Percentiles rank a stretch among this genome's conserved stretches.
phyloP scores from a whole-genome alignment of 2,329 filamentous ascomycete species.

The Microsporum audouinii region DNA sequence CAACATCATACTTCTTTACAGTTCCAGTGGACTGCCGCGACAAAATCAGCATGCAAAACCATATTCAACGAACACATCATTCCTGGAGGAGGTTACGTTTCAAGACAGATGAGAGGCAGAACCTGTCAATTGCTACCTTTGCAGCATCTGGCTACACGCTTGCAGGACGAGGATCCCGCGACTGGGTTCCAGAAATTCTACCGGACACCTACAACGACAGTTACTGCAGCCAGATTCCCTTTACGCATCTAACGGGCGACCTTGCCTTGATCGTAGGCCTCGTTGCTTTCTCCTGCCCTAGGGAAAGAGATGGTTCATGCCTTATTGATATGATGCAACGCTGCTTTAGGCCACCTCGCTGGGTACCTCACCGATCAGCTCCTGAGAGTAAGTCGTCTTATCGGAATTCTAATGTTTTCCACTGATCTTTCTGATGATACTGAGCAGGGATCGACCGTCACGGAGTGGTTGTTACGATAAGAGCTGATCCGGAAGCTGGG shows the following conservation, averaged over 20 bases:
- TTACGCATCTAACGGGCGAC: slow-evolving; percentile 14
- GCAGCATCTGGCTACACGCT: slow-evolving; percentile 9
- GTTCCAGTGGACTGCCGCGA: slow-evolving; percentile 13
- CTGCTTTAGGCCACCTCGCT: slow-evolving; percentile 14
- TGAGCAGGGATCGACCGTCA: slow-evolving; percentile 8
- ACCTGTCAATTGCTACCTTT: slow-evolving; percentile 13
- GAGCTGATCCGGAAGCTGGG: slow-evolving; percentile 4
- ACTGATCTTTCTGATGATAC: neutral
- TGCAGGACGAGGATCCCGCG: slow-evolving; percentile 12
- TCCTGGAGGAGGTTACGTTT: neutral
- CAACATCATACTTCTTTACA: slow-evolving; percentile 11
- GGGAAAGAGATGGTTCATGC: neutral
- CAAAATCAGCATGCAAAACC: neutral
- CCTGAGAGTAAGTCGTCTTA: slow-evolving; percentile 11
- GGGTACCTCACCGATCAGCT: slow-evolving; percentile 10
- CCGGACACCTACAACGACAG: slow-evolving; percentile 13
- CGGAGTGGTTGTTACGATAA: slow-evolving; percentile 12
- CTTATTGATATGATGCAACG: slow-evolving; percentile 4
- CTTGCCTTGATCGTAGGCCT: slow-evolving; percentile 18
- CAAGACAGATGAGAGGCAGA: neutral
- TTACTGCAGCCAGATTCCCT: neutral
- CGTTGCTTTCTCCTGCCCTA: slow-evolving; percentile 15
- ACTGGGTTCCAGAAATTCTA: slow-evolving; percentile 18
- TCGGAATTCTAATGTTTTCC: neutral
- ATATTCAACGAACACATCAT: neutral